Evolutionary conservation across 768 basidiomycete genomes (phyloP), one percentile per base, ranked within the genome.

Genomic region (Mycena indigotica): DNA sequence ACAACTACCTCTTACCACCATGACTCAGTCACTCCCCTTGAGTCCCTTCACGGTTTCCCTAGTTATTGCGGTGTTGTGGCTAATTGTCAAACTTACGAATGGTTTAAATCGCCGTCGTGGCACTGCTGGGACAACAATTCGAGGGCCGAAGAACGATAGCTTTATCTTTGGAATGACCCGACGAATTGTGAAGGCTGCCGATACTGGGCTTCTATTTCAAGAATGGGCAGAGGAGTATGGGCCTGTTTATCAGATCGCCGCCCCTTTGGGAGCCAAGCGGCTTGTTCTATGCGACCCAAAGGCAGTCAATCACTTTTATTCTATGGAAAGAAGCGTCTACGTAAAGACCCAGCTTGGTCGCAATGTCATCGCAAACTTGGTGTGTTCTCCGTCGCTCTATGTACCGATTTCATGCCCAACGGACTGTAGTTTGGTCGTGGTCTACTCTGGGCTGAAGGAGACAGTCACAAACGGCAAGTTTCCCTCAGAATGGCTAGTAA

Each of bases 391-490:
- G 41, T 8, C 41, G 41, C 21, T 45, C 8, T 23, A 10, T 15
- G 10, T 6, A 48, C 24, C 13, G 12, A 4, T 21, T 8, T 48
- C 25, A 26, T 12, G 10, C 12, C 13, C 23, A 44, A 19, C 8
- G 24, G 46, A 10, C 1, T 40, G 28, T 44, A 77, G 77, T 74
- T 79, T 57, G 79, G 79, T 16, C 72, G 72, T 8, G 75, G 74
- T 5, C 51, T 79, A 28, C 59, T 79, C 5, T 74, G 71, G 69
- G 72, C 76, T 1, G 78, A 79, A 63, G 76, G 73, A 0, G 81
- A 82, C n/a, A 71, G 70, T 58, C 82, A 84, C 51, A 72, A 67
- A 44, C 72, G 81, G 80, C 79, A 49, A 16, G 66, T 52, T 5
- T 4, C 10, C n/a, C 8, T 4, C 15, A 5, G 35, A 21, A 24